Base-by-base conservation (phyloP, 768 basidiomycete genomes). In the Lentinula sp. region DNA sequence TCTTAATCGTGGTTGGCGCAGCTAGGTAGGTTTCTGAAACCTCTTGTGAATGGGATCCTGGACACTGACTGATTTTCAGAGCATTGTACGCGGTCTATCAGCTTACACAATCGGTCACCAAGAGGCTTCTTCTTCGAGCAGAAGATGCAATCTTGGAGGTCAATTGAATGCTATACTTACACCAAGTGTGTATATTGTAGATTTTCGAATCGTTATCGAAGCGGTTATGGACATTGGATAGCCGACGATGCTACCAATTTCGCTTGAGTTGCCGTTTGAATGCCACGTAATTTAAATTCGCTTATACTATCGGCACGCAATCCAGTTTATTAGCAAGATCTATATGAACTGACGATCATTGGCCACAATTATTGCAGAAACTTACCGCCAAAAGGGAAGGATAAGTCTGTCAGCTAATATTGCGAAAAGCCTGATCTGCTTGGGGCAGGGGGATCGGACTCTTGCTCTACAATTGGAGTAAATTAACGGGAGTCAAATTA, bases 91-190 rank as follows among this genome's bases (percentile, higher is more conserved):
- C 87, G 64, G 86, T 92, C 2, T 93, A 91, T 69, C 72, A 76
- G 59, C 67, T 86, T 35, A 91, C 88, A 1, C 79, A 88, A 67
- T 75, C 68, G 39, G 67, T 81, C 35, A 81, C 87, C 1, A 84
- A 86, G 67, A 78, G 83, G 23, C 58, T 88, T 21, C 75, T 93
- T 37, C 75, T 84, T 8, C 83, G 87, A 35, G 90, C 90, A 4
- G 91, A 93, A 68, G 87, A 91, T 70, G 87, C 85, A 2, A 92
- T 93, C 62, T 74, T 93, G 39, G 91, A 93, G 71, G 91, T 92
- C 57, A 79, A 78, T 64, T 83, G 70, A 76, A 35, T 55, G 39
- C 15, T 53, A 35, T 61, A n/a, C n/a, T n/a, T 8, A 56, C 42
- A 61, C 53, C 37, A 42, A 31, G 28, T 56, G 13, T 39, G 37